A percentile compares a stretch with the other conserved stretches of the same genome.
phyloP scores from a whole-genome alignment of 306 rosid genomes.

The Lathyrus tuberosus region DNA sequence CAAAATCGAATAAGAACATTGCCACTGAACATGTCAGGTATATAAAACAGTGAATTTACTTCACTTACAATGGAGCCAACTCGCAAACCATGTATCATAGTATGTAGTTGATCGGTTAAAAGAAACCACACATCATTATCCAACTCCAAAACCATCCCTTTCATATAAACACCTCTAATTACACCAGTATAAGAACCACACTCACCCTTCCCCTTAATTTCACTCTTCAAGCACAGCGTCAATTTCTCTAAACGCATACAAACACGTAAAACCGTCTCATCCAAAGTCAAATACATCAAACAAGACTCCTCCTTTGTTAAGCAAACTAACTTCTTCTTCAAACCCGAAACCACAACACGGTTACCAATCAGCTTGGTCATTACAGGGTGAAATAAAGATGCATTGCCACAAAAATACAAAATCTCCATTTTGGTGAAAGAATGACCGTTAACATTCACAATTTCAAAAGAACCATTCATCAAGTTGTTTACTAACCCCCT shows the following conservation, averaged over 20 bases:
- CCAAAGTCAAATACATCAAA: conserved; percentile 69
- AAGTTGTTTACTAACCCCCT: conserved; percentile 31
- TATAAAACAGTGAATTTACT: conserved; percentile 12
- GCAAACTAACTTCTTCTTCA: conserved; percentile 71
- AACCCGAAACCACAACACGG: conserved; percentile 48
- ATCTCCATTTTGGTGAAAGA: conserved; percentile 52
- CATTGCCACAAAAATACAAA: conserved; percentile 65
- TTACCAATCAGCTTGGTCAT: conserved; percentile 61
- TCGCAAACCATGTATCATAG: conserved; percentile 76
- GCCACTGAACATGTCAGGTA: not conserved
- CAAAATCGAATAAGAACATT: not conserved
- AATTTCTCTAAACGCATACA: conserved; percentile 42
- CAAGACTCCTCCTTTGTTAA: conserved; percentile 60
- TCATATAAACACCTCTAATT: conserved; percentile 71
- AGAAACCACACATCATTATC: conserved; percentile 88
- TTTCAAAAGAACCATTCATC: conserved; percentile 34
- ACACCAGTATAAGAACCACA: conserved; percentile 71
- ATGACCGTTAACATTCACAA: conserved; percentile 46
- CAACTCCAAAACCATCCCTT: conserved; percentile 90
- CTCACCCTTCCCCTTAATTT: conserved; percentile 56
- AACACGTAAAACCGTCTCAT: conserved; percentile 52
- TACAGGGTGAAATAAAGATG: conserved; percentile 76
- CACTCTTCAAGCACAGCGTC: conserved; percentile 23
- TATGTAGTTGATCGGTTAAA: conserved; percentile 63
- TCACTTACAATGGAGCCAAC: conserved; percentile 81